Conservation (phyloP, 1,139 yeast species). For the Sugiyamaella sp. region DNA sequence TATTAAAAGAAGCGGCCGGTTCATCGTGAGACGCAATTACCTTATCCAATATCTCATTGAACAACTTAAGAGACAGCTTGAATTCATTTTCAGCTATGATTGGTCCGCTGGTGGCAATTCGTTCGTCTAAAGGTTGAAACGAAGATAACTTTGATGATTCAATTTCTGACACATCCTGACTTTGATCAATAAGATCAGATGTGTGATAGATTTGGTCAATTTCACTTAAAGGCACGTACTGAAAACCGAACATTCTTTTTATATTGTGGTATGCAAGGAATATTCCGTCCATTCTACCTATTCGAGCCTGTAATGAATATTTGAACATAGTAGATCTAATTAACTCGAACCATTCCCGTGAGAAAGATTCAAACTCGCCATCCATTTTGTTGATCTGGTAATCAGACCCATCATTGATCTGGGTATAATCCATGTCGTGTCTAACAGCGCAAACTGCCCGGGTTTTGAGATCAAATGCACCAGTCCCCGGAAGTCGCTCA, state of each 20-base stretch:
- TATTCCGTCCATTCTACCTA: slow-evolving; percentile 97
- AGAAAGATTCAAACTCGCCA: slow-evolving; percentile 77
- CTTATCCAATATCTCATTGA: slow-evolving; percentile 55
- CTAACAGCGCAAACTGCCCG: slow-evolving; percentile 88
- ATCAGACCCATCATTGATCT: slow-evolving; percentile 55
- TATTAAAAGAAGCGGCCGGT: slow-evolving; percentile 32
- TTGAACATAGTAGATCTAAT: slow-evolving; percentile 77
- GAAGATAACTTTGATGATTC: neutral
- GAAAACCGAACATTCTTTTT: slow-evolving; percentile 81
- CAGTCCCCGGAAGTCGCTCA: slow-evolving; percentile 79
- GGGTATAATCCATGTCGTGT: slow-evolving; percentile 70
- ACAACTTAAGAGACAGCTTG: slow-evolving; percentile 59
- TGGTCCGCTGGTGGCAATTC: slow-evolving; percentile 43
- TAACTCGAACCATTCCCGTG: slow-evolving; percentile 76
- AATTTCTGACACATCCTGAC: neutral
- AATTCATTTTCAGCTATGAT: slow-evolving; percentile 74
- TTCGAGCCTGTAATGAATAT: slow-evolving; percentile 87
- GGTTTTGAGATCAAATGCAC: slow-evolving; percentile 89
- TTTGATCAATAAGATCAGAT: slow-evolving; percentile 31
- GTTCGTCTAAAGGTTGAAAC: slow-evolving; percentile 27
- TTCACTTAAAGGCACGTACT: slow-evolving; percentile 74
- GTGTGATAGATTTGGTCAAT: slow-evolving; percentile 67
- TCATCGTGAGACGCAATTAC: slow-evolving; percentile 40
- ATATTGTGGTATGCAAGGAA: slow-evolving; percentile 90
- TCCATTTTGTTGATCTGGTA: slow-evolving; percentile 64